Percentiles rank a stretch among this genome's conserved stretches.
These are phyloP conservation scores for Suillus spraguei DNA, from an alignment of 768 basidiomycete species.

Conservation along the genomic window DNA sequence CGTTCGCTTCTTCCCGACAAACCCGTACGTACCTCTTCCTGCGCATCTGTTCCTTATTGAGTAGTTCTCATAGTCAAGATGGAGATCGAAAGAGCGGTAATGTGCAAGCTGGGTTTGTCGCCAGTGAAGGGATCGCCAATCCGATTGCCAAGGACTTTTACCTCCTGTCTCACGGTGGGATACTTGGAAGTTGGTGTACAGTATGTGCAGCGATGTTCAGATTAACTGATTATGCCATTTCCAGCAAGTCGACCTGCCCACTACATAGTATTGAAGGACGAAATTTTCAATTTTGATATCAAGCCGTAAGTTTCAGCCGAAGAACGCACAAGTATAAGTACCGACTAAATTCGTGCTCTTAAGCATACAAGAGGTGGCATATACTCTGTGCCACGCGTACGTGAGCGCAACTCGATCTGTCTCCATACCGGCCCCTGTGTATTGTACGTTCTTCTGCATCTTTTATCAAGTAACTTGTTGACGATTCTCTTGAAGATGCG, in stretches of 20 bases:
- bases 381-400: conserved; percentile 53
- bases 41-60: background rate
- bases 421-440: conserved; percentile 64
- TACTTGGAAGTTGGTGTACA: conserved; percentile 48
- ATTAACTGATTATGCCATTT: conserved; percentile 3
- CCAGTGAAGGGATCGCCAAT: conserved; percentile 47
- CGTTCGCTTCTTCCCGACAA: conserved; percentile 48
- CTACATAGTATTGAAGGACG: conserved; percentile 54
- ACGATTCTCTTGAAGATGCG: conserved; percentile 43
- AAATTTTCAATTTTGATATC: conserved; percentile 29
- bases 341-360: background rate
- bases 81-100: conserved; percentile 48
- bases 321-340: background rate
- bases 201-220: background rate
- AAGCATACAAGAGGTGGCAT: conserved; percentile 53
- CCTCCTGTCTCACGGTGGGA: conserved; percentile 55
- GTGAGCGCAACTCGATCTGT: conserved; percentile 58
- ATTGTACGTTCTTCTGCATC: conserved; percentile 43
- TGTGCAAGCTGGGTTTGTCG: conserved; percentile 53
- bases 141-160: conserved; percentile 54
- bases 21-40: conserved; percentile 13
- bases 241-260: conserved; percentile 59
- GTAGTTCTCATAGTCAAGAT: conserved; percentile 17
- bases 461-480: background rate
- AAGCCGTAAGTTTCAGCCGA: conserved; percentile 30